These are phyloP conservation scores for Penicillium paxilli DNA, from an alignment of 495 filamentous ascomycete species.

Conservation along the genomic window DNA sequence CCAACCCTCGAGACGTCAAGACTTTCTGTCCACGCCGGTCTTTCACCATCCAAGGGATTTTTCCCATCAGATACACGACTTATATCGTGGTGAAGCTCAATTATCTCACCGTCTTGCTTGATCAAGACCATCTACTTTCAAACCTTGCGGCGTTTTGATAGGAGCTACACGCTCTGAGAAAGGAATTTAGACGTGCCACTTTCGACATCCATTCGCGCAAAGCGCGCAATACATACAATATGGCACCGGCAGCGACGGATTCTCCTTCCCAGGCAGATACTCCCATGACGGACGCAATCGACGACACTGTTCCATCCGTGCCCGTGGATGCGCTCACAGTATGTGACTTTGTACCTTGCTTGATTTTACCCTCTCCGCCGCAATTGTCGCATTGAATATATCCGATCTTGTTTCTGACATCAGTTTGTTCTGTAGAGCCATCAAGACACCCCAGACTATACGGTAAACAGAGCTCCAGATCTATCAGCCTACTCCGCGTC, in stretches of 20 bases:
- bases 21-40: neutral
- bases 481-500: neutral
- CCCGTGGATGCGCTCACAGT: conserved; percentile 51
- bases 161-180: conserved; percentile 5
- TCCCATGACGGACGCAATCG: conserved; percentile 62
- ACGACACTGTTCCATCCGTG: conserved; percentile 43
- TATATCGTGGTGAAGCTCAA: neutral
- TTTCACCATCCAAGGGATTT: neutral
- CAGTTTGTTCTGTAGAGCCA: conserved; percentile 52
- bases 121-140: neutral
- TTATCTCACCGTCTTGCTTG: neutral
- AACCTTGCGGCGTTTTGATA: conserved; percentile 4
- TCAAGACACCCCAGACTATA: conserved; percentile 82
- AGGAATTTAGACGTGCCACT: conserved; percentile 15
- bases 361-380: too few relatives aligned
- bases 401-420: neutral
- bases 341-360: conserved; percentile 21
- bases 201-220: conserved; percentile 22
- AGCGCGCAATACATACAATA: conserved; percentile 38
- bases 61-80: neutral
- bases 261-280: conserved; percentile 53
- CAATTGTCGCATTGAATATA: conserved; percentile 4
- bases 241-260: conserved; percentile 60
- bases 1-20: neutral
- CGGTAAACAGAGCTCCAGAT: conserved; percentile 41